These are phyloP conservation scores for Solanum rostratum DNA, from an alignment of 257 asterid species.

Conservation along the genomic window DNA sequence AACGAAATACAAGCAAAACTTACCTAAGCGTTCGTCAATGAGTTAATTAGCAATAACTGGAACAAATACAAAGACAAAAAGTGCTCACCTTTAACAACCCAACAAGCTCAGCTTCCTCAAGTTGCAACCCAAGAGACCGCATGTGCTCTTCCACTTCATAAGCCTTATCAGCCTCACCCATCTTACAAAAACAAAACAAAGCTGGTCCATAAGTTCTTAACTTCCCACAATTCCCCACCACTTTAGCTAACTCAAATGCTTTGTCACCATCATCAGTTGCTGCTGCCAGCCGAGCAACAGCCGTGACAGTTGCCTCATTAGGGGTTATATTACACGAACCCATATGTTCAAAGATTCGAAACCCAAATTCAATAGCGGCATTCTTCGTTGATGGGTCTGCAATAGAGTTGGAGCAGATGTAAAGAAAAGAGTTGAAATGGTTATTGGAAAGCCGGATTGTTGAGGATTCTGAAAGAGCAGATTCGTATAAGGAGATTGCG, in stretches of 20 bases:
- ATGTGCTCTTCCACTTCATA: constrained; percentile 68
- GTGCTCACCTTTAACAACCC: constrained; percentile 57
- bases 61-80: background rate
- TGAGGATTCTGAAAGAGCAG: constrained; percentile 23
- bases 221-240: constrained; percentile 49
- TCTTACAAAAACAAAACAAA: constrained; percentile 47
- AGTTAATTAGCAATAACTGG: background rate
- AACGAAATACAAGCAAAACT: background rate
- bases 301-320: constrained; percentile 78
- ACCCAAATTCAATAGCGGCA: constrained; percentile 67
- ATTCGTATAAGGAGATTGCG: constrained; percentile 63
- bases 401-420: constrained; percentile 63
- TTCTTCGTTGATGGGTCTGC: constrained; percentile 24
- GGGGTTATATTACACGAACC: constrained; percentile 27
- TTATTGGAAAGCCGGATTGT: constrained; percentile 28
- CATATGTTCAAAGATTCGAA: constrained; percentile 40
- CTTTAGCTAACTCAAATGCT: constrained; percentile 73
- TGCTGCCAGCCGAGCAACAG: constrained; percentile 71
- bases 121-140: constrained; percentile 42
- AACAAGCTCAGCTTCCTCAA: constrained; percentile 74
- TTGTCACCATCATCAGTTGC: constrained; percentile 71
- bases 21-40: background rate
- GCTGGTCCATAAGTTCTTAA: constrained; percentile 77
- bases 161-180: constrained; percentile 60
- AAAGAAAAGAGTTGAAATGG: constrained; percentile 74